Conservation (phyloP, 1,284 basidiomycete genomes). For the Vanrija sp. region DNA sequence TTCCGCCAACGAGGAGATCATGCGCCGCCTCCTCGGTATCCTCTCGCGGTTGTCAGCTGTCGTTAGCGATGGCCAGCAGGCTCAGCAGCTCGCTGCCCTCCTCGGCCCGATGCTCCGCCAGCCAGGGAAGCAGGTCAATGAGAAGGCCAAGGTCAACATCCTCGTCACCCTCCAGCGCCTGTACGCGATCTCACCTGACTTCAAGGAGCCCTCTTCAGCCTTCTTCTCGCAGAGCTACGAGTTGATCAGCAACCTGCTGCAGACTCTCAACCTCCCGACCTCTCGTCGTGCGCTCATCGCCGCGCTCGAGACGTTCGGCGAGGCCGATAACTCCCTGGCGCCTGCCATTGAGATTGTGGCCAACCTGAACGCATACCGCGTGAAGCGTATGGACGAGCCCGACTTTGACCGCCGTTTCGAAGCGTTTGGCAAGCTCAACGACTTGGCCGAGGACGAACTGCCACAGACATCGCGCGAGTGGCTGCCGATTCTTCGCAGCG, state of each 20-base stretch:
- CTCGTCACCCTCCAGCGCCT: slow-evolving; percentile 71
- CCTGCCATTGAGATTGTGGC: slow-evolving; percentile 58
- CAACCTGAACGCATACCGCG: slow-evolving; percentile 81
- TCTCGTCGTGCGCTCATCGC: slow-evolving; percentile 65
- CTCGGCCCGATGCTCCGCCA: slow-evolving; percentile 79
- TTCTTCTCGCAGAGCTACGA: slow-evolving; percentile 62
- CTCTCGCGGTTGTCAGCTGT: slow-evolving; percentile 76
- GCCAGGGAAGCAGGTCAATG: slow-evolving; percentile 70
- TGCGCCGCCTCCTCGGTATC: slow-evolving; percentile 76
- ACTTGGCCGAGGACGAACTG: slow-evolving; percentile 49
- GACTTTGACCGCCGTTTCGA: slow-evolving; percentile 83
- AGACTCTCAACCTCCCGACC: slow-evolving; percentile 64
- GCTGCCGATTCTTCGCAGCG: slow-evolving; percentile 79
- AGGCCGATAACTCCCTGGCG: slow-evolving; percentile 55
- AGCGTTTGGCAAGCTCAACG: slow-evolving; percentile 73
- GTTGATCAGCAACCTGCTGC: slow-evolving; percentile 69
- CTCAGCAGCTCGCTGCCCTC: slow-evolving; percentile 66
- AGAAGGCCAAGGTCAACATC: slow-evolving; percentile 82
- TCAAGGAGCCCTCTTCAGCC: slow-evolving; percentile 55
- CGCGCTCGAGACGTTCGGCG: slow-evolving; percentile 61
- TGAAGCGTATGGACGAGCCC: slow-evolving; percentile 78
- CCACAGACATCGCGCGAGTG: slow-evolving; percentile 52
- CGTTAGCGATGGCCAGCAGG: slow-evolving; percentile 67
- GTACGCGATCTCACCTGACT: slow-evolving; percentile 67
- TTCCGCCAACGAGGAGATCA: slow-evolving; percentile 62